Conservation (phyloP, 2,329 filamentous ascomycete genomes). For the Aspergillus sp. region DNA sequence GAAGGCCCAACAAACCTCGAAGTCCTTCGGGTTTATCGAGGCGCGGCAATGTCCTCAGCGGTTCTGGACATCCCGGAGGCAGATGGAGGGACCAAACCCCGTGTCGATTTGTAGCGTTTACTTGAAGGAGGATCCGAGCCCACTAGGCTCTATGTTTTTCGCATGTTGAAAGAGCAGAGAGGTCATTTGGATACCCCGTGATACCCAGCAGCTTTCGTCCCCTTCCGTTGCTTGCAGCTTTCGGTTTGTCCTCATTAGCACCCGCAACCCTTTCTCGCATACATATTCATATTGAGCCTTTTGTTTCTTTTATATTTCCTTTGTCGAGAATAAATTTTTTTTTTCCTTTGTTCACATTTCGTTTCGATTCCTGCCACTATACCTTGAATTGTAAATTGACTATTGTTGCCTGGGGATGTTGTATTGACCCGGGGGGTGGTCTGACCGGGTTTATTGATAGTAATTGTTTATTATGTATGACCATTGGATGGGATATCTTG, state of each 20-base stretch:
- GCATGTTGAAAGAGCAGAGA: slow-evolving; percentile 28
- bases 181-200: slow-evolving; percentile 39
- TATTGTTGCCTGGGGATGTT: not conserved
- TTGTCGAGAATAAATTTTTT: slow-evolving; percentile 18
- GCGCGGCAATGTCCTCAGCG: slow-evolving; percentile 6
- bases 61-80: slow-evolving; percentile 5
- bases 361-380: slow-evolving; percentile 14
- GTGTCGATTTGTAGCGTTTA: slow-evolving; percentile 11
- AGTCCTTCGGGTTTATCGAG: not conserved
- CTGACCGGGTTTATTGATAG: not conserved
- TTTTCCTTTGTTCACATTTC: slow-evolving; percentile 21
- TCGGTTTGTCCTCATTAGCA: slow-evolving; percentile 28
- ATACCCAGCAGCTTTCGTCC: slow-evolving; percentile 38
- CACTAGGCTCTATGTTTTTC: slow-evolving; percentile 17
- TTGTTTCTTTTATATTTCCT: slow-evolving; percentile 17
- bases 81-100: slow-evolving; percentile 7
- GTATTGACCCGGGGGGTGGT: not conserved
- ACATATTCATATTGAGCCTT: slow-evolving; percentile 35
- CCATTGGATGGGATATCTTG: not conserved
- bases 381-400: slow-evolving; percentile 17
- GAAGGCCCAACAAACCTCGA: slow-evolving; percentile 7
- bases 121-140: slow-evolving; percentile 15
- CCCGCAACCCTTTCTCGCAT: slow-evolving; percentile 24
- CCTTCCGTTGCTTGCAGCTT: slow-evolving; percentile 33
- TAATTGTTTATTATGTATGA: not conserved